Percentiles rank a stretch among this genome's conserved stretches.
These are phyloP conservation scores for Neurospora terricola DNA, from an alignment of 495 filamentous ascomycete genomes.

Conservation along the genomic window DNA sequence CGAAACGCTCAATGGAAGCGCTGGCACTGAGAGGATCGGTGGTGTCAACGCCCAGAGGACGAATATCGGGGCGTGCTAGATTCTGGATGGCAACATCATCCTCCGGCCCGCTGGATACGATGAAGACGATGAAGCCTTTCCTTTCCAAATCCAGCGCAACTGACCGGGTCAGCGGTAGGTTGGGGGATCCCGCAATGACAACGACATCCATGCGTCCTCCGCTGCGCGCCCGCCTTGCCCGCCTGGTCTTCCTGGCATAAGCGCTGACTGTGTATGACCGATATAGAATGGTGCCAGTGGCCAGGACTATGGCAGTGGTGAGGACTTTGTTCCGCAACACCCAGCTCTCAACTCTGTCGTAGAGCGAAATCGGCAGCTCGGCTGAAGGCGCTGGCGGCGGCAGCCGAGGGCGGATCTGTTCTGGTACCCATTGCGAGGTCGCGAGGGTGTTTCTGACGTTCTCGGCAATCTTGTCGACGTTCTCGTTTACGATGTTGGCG, in stretches of 20 bases:
- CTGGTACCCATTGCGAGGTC: slow-evolving; percentile 58
- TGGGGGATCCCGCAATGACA: slow-evolving; percentile 73
- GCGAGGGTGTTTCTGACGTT: slow-evolving; percentile 53
- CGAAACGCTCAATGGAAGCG: slow-evolving; percentile 55
- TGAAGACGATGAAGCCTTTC: slow-evolving; percentile 85
- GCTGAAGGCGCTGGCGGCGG: slow-evolving; percentile 33
- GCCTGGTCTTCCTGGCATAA: slow-evolving; percentile 51
- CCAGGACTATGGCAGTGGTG: slow-evolving; percentile 56
- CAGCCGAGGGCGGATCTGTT: slow-evolving; percentile 51
- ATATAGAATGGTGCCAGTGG: slow-evolving; percentile 58
- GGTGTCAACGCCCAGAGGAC: slow-evolving; percentile 72
- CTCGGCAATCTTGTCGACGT: slow-evolving; percentile 60
- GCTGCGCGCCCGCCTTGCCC: slow-evolving; percentile 66
- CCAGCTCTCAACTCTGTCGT: slow-evolving; percentile 46
- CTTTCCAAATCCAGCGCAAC: slow-evolving; percentile 79
- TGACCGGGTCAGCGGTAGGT: slow-evolving; percentile 68
- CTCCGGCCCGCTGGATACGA: slow-evolving; percentile 67
- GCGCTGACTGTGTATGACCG: slow-evolving; percentile 53
- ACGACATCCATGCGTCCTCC: slow-evolving; percentile 87
- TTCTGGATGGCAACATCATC: slow-evolving; percentile 73
- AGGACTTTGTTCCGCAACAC: slow-evolving; percentile 56
- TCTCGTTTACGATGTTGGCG: slow-evolving; percentile 66
- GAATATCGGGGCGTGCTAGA: slow-evolving; percentile 68
- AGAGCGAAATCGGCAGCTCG: slow-evolving; percentile 22
- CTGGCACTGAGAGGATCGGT: slow-evolving; percentile 48